Evolutionary conservation across 306 rosid genomes (phyloP).

Genomic region (Dalbergia oliveri): DNA sequence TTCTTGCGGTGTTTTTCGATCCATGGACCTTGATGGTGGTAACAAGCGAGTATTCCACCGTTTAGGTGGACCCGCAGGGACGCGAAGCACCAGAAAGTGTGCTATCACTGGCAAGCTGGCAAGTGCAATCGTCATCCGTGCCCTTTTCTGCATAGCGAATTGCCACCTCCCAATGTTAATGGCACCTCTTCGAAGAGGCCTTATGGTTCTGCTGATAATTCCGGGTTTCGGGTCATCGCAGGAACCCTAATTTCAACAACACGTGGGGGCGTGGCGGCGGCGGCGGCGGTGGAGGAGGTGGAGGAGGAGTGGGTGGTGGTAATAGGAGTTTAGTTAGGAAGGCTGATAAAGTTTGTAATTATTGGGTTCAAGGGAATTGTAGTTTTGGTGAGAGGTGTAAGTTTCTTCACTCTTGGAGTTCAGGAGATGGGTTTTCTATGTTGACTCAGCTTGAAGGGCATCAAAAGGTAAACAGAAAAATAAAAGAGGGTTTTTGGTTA

Average conservation of each 20-base stretch:
- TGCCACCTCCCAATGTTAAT: slow-evolving; percentile 56
- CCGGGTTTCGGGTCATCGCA: slow-evolving; percentile 62
- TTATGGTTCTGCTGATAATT: slow-evolving; percentile 59
- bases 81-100: slow-evolving; percentile 71
- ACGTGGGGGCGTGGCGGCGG: slow-evolving; percentile 71
- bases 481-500: background rate
- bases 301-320: slow-evolving; percentile 40
- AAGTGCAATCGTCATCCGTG: slow-evolving; percentile 87
- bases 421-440: slow-evolving; percentile 82
- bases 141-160: slow-evolving; percentile 73
- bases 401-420: slow-evolving; percentile 84
- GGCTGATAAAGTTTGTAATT: slow-evolving; percentile 75
- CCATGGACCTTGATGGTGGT: slow-evolving; percentile 85
- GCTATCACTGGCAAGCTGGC: slow-evolving; percentile 97
- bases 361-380: slow-evolving; percentile 86
- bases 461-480: slow-evolving; percentile 61
- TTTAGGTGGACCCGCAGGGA: slow-evolving; percentile 63
- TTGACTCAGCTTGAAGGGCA: slow-evolving; percentile 94
- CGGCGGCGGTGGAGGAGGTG: slow-evolving; percentile 55
- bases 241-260: slow-evolving; percentile 57
- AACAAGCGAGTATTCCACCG: slow-evolving; percentile 81
- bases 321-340: slow-evolving; percentile 60
- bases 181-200: slow-evolving; percentile 76
- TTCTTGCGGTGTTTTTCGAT: background rate
- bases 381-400: slow-evolving; percentile 79